These are phyloP conservation scores for Pseudoturritis turrita DNA, from an alignment of 345 rosid genomes.

Conservation along the genomic window DNA sequence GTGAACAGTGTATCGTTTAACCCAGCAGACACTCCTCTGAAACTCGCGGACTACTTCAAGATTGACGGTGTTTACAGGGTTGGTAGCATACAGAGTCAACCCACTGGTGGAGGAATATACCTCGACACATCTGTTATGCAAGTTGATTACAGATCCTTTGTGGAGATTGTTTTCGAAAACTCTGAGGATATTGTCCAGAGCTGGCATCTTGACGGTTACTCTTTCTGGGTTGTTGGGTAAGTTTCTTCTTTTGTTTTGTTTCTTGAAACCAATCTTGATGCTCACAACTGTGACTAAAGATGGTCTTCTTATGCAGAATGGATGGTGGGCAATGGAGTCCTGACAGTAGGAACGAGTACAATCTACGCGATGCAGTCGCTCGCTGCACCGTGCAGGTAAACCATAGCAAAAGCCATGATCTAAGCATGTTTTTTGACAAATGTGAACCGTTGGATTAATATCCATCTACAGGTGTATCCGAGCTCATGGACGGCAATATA, in stretches of 20 bases:
- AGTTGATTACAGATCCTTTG: conserved; percentile 58
- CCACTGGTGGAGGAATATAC: conserved; percentile 74
- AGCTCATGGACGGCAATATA: conserved; percentile 85
- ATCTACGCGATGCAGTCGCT: conserved; percentile 75
- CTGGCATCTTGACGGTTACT: conserved; percentile 83
- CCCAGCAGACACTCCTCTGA: conserved; percentile 81
- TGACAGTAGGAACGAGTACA: conserved; percentile 62
- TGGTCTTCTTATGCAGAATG: conserved; percentile 53
- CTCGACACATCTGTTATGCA: conserved; percentile 83
- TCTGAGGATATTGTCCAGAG: conserved; percentile 73
- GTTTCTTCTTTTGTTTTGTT: conserved; percentile 9
- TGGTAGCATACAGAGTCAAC: conserved; percentile 62
- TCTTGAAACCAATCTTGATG: background rate
- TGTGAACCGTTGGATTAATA: background rate
- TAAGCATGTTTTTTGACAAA: background rate
- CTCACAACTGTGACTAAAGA: background rate
- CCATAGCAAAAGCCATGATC: background rate
- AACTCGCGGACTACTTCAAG: conserved; percentile 84
- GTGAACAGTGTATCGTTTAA: conserved; percentile 77
- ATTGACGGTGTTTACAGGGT: conserved; percentile 75
- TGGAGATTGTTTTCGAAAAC: conserved; percentile 80
- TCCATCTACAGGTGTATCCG: conserved; percentile 69
- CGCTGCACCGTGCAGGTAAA: conserved; percentile 77
- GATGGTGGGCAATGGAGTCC: conserved; percentile 90
- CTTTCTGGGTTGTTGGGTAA: conserved; percentile 93